These are phyloP conservation scores for Hemileia vastatrix DNA, from an alignment of 1,284 basidiomycete species.

Conservation along the genomic window DNA sequence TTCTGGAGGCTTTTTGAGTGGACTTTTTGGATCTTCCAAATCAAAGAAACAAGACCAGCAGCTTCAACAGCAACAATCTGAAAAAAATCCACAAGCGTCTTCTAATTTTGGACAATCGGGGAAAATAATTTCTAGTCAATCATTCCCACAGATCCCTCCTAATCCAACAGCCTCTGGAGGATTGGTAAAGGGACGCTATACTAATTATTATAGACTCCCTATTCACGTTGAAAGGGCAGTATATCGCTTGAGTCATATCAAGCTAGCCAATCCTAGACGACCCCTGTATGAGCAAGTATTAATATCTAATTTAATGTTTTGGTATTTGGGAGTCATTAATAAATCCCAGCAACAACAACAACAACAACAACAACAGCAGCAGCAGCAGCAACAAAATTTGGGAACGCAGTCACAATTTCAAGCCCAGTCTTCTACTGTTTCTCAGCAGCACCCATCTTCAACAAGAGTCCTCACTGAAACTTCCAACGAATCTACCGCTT, in stretches of 20 bases:
- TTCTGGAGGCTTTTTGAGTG: slow-evolving; percentile 8
- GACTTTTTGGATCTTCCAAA: slow-evolving; percentile 19
- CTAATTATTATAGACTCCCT: slow-evolving; percentile 72
- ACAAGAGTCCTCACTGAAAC: too few species aligned
- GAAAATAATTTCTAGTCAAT: not conserved
- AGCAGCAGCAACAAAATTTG: slow-evolving; percentile 24
- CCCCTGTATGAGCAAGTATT: slow-evolving; percentile 96
- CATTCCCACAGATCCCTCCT: slow-evolving; percentile 41
- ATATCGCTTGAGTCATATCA: slow-evolving; percentile 94
- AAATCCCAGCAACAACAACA: slow-evolving; percentile 46
- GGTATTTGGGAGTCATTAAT: slow-evolving; percentile 98
- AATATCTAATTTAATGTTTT: slow-evolving; percentile 90
- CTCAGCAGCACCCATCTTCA: too few species aligned
- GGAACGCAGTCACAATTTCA: too few species aligned
- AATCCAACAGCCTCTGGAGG: slow-evolving; percentile 51
- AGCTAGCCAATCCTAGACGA: slow-evolving; percentile 88
- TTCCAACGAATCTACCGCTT: too few species aligned
- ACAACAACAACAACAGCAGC: slow-evolving; percentile 21
- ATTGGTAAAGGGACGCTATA: slow-evolving; percentile 34
- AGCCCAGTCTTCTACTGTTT: too few species aligned
- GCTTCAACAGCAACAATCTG: not conserved
- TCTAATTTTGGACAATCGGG: not conserved
- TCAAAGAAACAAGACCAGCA: slow-evolving; percentile 10
- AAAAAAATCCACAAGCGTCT: not conserved
- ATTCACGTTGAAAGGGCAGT: slow-evolving; percentile 97